Base-by-base conservation (phyloP, 2,329 filamentous ascomycete species). In the Incumbomyces delicatus region DNA sequence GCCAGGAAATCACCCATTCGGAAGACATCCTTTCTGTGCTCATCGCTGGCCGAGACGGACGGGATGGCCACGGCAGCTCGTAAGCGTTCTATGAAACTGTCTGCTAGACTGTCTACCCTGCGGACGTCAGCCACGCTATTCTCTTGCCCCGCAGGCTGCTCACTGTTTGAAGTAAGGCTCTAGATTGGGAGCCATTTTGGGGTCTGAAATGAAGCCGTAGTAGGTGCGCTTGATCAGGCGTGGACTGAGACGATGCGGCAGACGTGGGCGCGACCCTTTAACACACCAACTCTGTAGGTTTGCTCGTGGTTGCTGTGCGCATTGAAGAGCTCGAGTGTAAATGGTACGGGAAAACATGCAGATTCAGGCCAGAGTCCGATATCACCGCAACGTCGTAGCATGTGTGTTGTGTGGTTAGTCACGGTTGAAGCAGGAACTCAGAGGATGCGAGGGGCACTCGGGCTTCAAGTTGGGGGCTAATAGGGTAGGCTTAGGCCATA, bases 1-100 rank as follows among this genome's bases (percentile, higher is more conserved):
- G 82, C 87, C 53, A 98, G 83, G 66, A 83, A 98, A 60, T 95
- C 76, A 59, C 87, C 92, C 92, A 98, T 98, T 66, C 83, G 87
- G 61, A 98, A 80, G 53, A 98, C 92, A 75, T 98, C 89, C 46
- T 82, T 82, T 50, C 92, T 82, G 61, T 87, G 83, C 57, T 84
- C 83, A 62, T 92, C 87, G 53, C 95, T 89, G 40, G 90, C 86
- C 30, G 90, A 96, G 64, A 98, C 77, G 53, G 92, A 98, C 16
- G 92, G 92, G 60, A 98, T 98, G 44, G 89, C 90, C 50, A 98
- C 92, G 46, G 92, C 92, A 68, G 89, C 81, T 62, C 86, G 78
- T 50, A 98, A 80, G 58, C 70, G 70, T 59, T 94, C 84, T 67
- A 95, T 94, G 71, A 95, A 95, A 63, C 79, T 74, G 56, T 81